Evolutionary conservation across 495 filamentous ascomycete species (phyloP).

Genomic region (Viridothelium virens): DNA sequence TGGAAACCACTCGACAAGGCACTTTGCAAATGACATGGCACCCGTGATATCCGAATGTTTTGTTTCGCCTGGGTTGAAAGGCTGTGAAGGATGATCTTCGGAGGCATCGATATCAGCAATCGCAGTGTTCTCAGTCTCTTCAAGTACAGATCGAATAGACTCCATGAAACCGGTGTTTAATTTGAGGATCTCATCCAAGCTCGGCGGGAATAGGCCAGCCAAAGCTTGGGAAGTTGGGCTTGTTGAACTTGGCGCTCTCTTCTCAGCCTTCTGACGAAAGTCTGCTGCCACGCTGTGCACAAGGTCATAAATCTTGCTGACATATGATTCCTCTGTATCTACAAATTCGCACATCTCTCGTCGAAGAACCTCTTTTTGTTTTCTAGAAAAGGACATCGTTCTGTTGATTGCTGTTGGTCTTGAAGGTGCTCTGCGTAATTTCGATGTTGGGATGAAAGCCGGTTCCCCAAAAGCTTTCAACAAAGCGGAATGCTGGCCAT

Average conservation of each 20-base stretch:
- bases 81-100: constrained; percentile 20
- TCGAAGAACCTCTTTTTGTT: constrained; percentile 74
- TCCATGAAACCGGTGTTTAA: constrained; percentile 71
- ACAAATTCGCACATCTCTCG: constrained; percentile 86
- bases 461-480: constrained; percentile 71
- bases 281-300: constrained; percentile 67
- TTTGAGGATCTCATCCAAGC: constrained; percentile 65
- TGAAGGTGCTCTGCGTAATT: constrained; percentile 78
- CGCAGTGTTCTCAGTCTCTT: constrained; percentile 76
- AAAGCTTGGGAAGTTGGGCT: constrained; percentile 67
- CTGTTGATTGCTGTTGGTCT: constrained; percentile 69
- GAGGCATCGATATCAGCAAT: constrained; percentile 38
- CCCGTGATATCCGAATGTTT: constrained; percentile 44
- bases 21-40: constrained; percentile 61
- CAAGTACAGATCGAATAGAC: constrained; percentile 64
- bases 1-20: constrained; percentile 82
- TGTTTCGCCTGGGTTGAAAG: constrained; percentile 20
- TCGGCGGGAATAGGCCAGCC: constrained; percentile 70
- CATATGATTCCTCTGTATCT: constrained; percentile 91
- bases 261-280: constrained; percentile 59
- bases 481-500: constrained; percentile 63
- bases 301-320: constrained; percentile 72
- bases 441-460: constrained; percentile 80
- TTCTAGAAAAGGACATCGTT: constrained; percentile 62
- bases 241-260: constrained; percentile 50